phyloP scores from a whole-genome alignment of 1,139 yeast species.

The Yamadazyma sp. region DNA sequence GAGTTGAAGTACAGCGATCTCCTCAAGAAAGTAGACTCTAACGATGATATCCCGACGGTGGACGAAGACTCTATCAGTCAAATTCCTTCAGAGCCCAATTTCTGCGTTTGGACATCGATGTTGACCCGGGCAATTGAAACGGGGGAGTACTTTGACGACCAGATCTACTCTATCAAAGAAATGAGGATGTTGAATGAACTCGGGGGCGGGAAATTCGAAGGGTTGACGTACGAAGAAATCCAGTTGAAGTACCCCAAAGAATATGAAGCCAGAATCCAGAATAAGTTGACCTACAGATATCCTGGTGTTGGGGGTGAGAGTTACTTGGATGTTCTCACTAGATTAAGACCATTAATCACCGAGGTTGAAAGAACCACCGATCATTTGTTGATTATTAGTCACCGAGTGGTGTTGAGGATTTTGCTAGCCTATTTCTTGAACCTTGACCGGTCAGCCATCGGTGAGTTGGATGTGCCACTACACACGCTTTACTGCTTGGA shows the following conservation, averaged over 20 bases:
- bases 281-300: slow-evolving; percentile 81
- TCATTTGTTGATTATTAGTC: slow-evolving; percentile 79
- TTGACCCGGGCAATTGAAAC: slow-evolving; percentile 76
- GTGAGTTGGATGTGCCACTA: slow-evolving; percentile 88
- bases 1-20: slow-evolving; percentile 40
- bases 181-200: slow-evolving; percentile 93
- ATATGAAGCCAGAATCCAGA: slow-evolving; percentile 68
- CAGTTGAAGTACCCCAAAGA: slow-evolving; percentile 69
- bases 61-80: slow-evolving; percentile 24
- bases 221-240: slow-evolving; percentile 84
- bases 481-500: slow-evolving; percentile 89
- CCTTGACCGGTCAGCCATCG: slow-evolving; percentile 76
- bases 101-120: slow-evolving; percentile 95
- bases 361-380: slow-evolving; percentile 92
- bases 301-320: slow-evolving; percentile 99
- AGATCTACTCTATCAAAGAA: slow-evolving; percentile 75
- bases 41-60: slow-evolving; percentile 14
- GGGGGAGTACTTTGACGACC: slow-evolving; percentile 70
- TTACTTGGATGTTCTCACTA: slow-evolving; percentile 85
- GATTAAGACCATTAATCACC: slow-evolving; percentile 85
- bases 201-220: slow-evolving; percentile 91
- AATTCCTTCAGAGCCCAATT: slow-evolving; percentile 62
- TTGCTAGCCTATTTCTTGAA: slow-evolving; percentile 87
- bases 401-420: slow-evolving; percentile 87
- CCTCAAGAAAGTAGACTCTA: slow-evolving; percentile 26